Evolutionary conservation across 768 basidiomycete genomes (phyloP).

Genomic region (Xanthoconium stramineum): DNA sequence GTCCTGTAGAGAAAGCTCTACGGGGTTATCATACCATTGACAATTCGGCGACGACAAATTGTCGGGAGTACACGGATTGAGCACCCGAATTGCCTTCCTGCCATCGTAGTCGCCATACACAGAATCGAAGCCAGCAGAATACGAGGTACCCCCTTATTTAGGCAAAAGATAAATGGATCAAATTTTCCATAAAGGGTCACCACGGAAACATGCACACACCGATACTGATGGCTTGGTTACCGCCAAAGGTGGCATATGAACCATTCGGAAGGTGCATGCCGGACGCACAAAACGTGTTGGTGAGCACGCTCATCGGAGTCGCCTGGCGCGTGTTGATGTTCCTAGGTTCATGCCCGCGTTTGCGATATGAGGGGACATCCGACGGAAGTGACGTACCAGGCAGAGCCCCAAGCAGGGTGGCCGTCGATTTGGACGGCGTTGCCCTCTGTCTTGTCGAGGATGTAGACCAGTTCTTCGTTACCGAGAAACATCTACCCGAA

Average conservation of each 20-base stretch:
- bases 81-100: constrained; percentile 69
- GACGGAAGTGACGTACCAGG: constrained; percentile 42
- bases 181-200: constrained; percentile 20
- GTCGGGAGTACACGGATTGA: constrained; percentile 62
- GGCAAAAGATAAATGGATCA: constrained; percentile 23
- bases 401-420: constrained; percentile 72
- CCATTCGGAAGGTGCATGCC: constrained; percentile 81
- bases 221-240: constrained; percentile 63
- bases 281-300: constrained; percentile 76
- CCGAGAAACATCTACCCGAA: constrained; percentile 68
- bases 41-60: constrained; percentile 48
- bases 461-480: constrained; percentile 77
- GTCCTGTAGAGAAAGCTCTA: constrained; percentile 58
- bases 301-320: constrained; percentile 39
- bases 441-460: constrained; percentile 84
- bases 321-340: constrained; percentile 19
- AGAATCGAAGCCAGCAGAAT: constrained; percentile 43
- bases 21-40: constrained; percentile 69
- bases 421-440: constrained; percentile 63
- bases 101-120: constrained; percentile 80
- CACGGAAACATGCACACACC: constrained; percentile 21
- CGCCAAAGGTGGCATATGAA: constrained; percentile 70
- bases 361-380: no score
- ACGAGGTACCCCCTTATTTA: constrained; percentile 23
- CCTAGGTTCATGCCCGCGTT: constrained; percentile 7